These are phyloP conservation scores for Dianthus caryophyllus DNA, from an alignment of 148 eudicot species.

Conservation along the genomic window DNA sequence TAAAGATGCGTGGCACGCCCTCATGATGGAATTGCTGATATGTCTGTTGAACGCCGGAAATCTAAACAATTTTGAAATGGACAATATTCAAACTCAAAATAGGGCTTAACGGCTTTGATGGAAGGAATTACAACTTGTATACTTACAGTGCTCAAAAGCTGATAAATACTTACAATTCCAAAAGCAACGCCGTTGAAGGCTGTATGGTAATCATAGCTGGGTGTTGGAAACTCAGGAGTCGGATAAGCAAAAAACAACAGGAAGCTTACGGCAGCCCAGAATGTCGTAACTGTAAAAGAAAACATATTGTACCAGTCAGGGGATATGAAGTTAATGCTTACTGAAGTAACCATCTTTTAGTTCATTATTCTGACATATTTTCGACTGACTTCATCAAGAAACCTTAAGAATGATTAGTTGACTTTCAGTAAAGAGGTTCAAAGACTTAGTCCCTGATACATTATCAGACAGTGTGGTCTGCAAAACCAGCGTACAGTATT, in stretches of 20 bases:
- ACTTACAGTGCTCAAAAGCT: background rate
- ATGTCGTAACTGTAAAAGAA: conserved; percentile 63
- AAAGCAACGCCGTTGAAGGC: conserved; percentile 91
- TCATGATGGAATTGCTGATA: conserved; percentile 90
- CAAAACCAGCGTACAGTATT: background rate
- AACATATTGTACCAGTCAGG: conserved; percentile 11
- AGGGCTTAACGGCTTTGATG: background rate
- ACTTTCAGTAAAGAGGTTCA: background rate
- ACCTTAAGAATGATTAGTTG: background rate
- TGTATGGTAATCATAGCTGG: conserved; percentile 90
- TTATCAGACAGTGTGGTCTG: background rate
- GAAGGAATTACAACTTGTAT: background rate
- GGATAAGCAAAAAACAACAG: conserved; percentile 91
- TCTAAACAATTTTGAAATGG: conserved; percentile 33
- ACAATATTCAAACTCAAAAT: background rate
- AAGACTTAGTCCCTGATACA: background rate
- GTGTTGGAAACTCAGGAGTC: conserved; percentile 87
- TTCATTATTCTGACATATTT: background rate
- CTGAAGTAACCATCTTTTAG: background rate
- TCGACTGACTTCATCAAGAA: background rate
- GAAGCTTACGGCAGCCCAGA: conserved; percentile 92
- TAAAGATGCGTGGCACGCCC: conserved; percentile 58
- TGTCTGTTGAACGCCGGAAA: conserved; percentile 77
- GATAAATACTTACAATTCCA: conserved; percentile 75
- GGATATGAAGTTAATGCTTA: conserved; percentile 1